Conservation (phyloP, 2,329 filamentous ascomycete species). For the Paraphoma sp. region DNA sequence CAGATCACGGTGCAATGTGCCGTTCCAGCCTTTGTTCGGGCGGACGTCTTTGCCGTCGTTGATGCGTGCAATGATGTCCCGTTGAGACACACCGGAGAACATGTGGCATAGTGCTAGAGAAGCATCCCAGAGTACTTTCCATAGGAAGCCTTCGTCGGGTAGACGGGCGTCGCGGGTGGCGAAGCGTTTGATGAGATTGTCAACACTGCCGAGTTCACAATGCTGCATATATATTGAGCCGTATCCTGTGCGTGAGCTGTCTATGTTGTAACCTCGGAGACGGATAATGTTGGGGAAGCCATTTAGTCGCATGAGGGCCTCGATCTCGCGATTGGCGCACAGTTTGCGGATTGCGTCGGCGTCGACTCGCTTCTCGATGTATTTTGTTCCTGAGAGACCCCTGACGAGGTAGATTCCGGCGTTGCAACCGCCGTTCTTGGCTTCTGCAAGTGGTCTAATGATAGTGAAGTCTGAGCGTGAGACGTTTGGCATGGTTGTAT, state of each 20-base stretch:
- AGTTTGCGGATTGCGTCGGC: neutral
- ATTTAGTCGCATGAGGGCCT: neutral
- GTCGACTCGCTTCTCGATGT: neutral
- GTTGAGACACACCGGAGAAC: constrained; percentile 5
- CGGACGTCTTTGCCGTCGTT: neutral
- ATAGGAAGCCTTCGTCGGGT: constrained; percentile 19
- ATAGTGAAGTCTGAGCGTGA: neutral
- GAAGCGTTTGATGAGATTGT: constrained; percentile 9
- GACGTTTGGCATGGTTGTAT: neutral
- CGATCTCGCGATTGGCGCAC: neutral
- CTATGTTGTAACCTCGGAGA: neutral
- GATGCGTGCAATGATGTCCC: neutral
- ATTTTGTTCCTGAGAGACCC: neutral
- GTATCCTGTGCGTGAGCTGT: neutral
- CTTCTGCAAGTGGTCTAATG: neutral
- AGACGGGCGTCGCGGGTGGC: neutral
- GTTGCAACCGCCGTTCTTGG: neutral
- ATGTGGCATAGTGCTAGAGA: constrained; percentile 19
- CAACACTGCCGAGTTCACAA: constrained; percentile 22
- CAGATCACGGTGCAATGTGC: neutral
- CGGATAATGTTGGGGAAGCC: neutral
- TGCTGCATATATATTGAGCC: constrained; percentile 17
- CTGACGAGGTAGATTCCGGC: neutral
- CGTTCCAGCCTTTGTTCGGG: neutral
- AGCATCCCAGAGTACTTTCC: constrained; percentile 18